A percentile compares a stretch with the other conserved stretches of the same genome.
Conservation (phyloP, 1,139 yeast species). For the Blastobotrys malaysiensis region DNA sequence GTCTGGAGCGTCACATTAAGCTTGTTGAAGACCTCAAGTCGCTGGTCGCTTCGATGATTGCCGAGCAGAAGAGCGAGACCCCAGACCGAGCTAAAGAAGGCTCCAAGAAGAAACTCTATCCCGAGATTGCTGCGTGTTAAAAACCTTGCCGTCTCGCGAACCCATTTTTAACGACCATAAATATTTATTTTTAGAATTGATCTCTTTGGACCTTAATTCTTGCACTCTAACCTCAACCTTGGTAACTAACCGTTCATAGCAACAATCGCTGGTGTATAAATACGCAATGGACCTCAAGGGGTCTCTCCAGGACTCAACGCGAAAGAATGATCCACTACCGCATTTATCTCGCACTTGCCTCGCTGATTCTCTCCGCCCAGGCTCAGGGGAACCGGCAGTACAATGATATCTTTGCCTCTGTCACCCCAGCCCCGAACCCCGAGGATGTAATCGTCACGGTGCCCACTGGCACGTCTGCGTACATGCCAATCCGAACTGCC, state of each 20-base stretch:
- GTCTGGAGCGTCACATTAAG: neutral
- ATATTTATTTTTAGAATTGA: neutral
- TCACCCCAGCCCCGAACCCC: neutral
- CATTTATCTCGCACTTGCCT: neutral
- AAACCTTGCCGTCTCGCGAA: neutral
- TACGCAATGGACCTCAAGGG: neutral
- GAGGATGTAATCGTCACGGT: neutral
- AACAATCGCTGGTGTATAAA: neutral
- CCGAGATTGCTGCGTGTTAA: conserved; percentile 2
- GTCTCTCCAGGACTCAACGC: neutral
- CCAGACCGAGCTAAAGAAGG: neutral
- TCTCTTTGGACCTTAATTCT: neutral
- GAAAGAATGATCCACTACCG: neutral
- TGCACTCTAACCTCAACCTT: neutral
- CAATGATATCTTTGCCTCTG: neutral
- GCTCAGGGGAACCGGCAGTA: neutral
- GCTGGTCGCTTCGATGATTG: neutral
- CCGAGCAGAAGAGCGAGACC: neutral
- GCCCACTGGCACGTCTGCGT: neutral
- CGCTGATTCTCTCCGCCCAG: neutral
- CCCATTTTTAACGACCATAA: neutral
- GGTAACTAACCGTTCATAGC: neutral
- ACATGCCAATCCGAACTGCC: neutral
- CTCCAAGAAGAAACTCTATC: neutral
- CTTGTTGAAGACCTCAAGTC: neutral